Base-by-base conservation (phyloP, 257 asterid genomes). In the Solanum lignicaule region DNA sequence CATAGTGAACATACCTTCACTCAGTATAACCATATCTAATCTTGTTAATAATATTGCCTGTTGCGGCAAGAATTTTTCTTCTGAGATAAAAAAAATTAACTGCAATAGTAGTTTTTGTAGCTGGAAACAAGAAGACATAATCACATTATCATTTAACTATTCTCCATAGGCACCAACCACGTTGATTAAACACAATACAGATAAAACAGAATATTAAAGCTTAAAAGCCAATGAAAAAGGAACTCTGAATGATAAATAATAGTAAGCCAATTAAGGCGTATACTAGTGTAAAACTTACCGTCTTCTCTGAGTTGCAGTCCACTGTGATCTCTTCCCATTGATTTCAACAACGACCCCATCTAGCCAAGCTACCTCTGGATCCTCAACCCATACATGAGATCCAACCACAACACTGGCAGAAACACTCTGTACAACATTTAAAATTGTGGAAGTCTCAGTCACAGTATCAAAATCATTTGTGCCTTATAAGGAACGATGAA, bases 331-430 rank as follows among this genome's bases (percentile, higher is more conserved):
- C 95, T 86, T 92, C 46, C 91, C 96, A 83, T 95, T 91, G 86
- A 94, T 91, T 90, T 92, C 96, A 39, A 89, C 68, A 88, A 94
- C 96, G 43, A 90, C 93, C 87, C 98, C 99, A 88, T 95, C 99
- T 91, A 93, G 46, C 99, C 99, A 97, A 87, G 98, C 97, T 91
- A 87, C 94, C 86, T 95, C 98, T 52, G 96, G 90, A 89, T 97
- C 99, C 93, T 92, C 98, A 88, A 96, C 93, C 99, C 99, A 97
- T 88, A 95, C 98, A 86, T 90, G 98, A 89, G 99, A 95, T 90
- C 99, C 99, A 92, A 93, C 95, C 31, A 90, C 92, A 89, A 94
- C 89, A 87, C 93, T 88, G 91, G 94, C 84, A 87, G 95, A 78
- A 88, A 87, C 91, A 92, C 94, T 89, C 99, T 97, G 93, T 89